These are phyloP conservation scores for Penicillium riverlandense DNA, from an alignment of 495 filamentous ascomycete species.

Conservation along the genomic window DNA sequence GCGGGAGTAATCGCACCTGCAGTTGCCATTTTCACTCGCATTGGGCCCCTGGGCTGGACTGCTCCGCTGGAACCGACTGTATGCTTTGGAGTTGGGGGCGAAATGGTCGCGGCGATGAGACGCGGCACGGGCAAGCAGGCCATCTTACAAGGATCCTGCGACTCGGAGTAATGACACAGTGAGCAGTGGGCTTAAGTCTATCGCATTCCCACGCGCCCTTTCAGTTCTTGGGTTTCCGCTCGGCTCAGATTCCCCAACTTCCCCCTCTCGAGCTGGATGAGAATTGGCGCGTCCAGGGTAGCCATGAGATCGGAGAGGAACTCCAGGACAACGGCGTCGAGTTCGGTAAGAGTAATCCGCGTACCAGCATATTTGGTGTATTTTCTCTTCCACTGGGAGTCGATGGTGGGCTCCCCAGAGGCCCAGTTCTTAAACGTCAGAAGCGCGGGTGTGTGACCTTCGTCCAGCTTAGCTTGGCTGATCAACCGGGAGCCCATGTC, in stretches of 20 bases:
- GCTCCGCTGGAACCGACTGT: no score
- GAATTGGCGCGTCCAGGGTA: constrained; percentile 28
- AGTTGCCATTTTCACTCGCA: no score
- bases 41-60: no score
- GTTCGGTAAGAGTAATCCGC: constrained; percentile 5
- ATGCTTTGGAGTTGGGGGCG: no score
- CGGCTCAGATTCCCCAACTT: constrained; percentile 24
- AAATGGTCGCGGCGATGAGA: no score
- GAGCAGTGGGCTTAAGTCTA: not conserved
- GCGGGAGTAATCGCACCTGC: no score
- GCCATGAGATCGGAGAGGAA: constrained; percentile 30
- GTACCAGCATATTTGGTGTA: not conserved
- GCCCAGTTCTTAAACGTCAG: constrained; percentile 9
- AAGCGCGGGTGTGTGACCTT: constrained; percentile 17
- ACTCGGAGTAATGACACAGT: not conserved
- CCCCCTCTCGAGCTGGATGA: constrained; percentile 41
- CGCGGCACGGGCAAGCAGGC: no score
- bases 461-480: constrained; percentile 43
- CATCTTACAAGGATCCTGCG: no score
- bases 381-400: constrained; percentile 4
- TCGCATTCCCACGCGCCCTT: constrained; percentile 1
- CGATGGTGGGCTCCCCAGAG: not conserved
- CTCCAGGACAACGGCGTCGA: constrained; percentile 17
- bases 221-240: constrained; percentile 27
- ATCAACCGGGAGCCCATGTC: constrained; percentile 40